A percentile compares a stretch with the other conserved stretches of the same genome.
These are phyloP conservation scores for Podaxis mareebaensis DNA, from an alignment of 768 basidiomycete genomes.

Conservation along the genomic window DNA sequence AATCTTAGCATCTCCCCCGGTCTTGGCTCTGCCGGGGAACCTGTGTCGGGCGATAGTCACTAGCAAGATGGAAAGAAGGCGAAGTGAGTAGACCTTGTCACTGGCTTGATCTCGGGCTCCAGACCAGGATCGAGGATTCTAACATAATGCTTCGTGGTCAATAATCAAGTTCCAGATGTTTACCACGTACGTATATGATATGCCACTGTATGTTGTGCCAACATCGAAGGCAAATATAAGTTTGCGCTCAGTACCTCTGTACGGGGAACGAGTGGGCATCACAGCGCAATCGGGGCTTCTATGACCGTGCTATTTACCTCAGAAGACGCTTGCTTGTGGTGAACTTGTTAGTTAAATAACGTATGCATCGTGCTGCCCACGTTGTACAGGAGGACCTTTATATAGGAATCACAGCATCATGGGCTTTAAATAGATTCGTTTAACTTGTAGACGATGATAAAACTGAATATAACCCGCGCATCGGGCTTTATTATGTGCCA, in stretches of 20 bases:
- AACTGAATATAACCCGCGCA: no score
- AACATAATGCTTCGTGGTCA: neutral
- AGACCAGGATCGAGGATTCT: slow-evolving; percentile 36
- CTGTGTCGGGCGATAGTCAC: slow-evolving; percentile 6
- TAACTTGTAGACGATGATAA: no score
- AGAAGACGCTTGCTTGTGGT: neutral
- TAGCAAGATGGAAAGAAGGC: slow-evolving; percentile 13
- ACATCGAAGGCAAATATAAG: slow-evolving; percentile 49
- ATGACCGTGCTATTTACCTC: neutral
- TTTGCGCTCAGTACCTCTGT: slow-evolving; percentile 36
- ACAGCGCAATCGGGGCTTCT: neutral
- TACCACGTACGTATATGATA: slow-evolving; percentile 35
- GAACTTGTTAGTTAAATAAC: neutral
- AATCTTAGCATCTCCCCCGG: slow-evolving; percentile 33
- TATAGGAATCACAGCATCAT: no score
- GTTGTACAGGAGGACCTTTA: neutral
- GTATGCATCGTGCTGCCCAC: neutral
- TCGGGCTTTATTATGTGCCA: no score
- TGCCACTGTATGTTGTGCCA: slow-evolving; percentile 49
- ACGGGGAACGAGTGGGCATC: slow-evolving; percentile 27
- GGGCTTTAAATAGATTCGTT: no score
- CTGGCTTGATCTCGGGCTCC: slow-evolving; percentile 36
- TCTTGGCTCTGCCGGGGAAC: slow-evolving; percentile 25
- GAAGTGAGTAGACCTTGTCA: slow-evolving; percentile 34
- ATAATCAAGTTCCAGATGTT: neutral